These are phyloP conservation scores for Xylariaceae sp. DNA, from an alignment of 2,329 filamentous ascomycete genomes.

Conservation along the genomic window DNA sequence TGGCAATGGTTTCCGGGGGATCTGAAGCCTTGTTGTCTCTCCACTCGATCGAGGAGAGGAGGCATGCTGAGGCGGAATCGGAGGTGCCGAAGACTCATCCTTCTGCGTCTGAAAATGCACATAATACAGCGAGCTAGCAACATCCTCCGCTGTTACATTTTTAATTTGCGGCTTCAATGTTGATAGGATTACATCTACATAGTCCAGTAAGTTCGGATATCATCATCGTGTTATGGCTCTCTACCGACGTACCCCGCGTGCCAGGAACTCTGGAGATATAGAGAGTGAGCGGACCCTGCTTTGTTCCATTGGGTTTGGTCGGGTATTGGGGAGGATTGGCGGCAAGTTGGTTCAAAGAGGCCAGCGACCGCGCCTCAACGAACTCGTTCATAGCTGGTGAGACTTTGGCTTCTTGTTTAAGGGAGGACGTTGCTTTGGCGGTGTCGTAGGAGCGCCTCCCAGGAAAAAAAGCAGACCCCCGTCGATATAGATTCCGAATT, in stretches of 20 bases:
- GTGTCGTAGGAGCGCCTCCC: background rate
- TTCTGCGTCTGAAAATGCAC: constrained; percentile 68
- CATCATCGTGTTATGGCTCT: constrained; percentile 7
- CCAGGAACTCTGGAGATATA: constrained; percentile 94
- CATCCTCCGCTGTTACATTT: constrained; percentile 81
- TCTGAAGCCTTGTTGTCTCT: constrained; percentile 39
- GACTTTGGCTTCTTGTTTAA: background rate
- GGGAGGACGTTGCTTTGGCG: background rate
- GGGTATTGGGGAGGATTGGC: constrained; percentile 83
- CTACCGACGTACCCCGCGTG: constrained; percentile 61
- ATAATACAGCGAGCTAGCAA: constrained; percentile 85
- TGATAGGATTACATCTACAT: constrained; percentile 80
- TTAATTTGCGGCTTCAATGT: constrained; percentile 84
- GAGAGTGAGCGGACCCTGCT: constrained; percentile 66
- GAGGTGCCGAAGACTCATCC: constrained; percentile 40
- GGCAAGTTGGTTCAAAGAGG: constrained; percentile 72
- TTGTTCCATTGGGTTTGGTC: constrained; percentile 64
- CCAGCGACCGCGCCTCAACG: constrained; percentile 79
- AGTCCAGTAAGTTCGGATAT: constrained; percentile 5
- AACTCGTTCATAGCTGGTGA: constrained; percentile 30
- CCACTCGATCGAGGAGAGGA: constrained; percentile 39
- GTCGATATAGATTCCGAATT: background rate
- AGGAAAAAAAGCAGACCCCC: background rate
- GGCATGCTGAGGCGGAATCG: constrained; percentile 27
- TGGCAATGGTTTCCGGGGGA: constrained; percentile 48